Evolutionary conservation across 1,139 yeast species (phyloP).

Genomic region (Kodamaea fungicola): DNA sequence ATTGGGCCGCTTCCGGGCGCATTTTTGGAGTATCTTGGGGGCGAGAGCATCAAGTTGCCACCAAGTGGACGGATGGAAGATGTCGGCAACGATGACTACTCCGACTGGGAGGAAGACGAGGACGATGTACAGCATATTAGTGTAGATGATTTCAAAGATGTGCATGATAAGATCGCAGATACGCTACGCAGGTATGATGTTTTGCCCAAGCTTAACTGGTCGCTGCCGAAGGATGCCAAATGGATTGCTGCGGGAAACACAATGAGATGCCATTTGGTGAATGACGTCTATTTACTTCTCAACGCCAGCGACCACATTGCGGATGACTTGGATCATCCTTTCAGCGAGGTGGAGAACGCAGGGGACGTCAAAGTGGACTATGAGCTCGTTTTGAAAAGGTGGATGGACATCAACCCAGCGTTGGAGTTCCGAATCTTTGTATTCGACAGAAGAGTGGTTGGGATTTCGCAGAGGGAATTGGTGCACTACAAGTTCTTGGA

Average conservation of each 20-base stretch:
- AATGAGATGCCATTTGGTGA: conserved; percentile 62
- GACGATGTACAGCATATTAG: conserved; percentile 40
- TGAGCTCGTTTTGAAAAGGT: conserved; percentile 74
- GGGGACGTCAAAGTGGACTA: conserved; percentile 21
- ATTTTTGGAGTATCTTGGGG: conserved; percentile 66
- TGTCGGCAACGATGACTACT: conserved; percentile 60
- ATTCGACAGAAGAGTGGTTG: conserved; percentile 57
- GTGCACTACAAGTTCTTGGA: conserved; percentile 73
- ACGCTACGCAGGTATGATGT: conserved; percentile 49
- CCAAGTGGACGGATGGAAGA: conserved; percentile 31
- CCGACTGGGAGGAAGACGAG: conserved; percentile 64
- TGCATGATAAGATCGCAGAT: conserved; percentile 51
- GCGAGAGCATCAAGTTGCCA: conserved; percentile 77
- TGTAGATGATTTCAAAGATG: conserved; percentile 47
- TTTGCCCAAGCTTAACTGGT: conserved; percentile 92
- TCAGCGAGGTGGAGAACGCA: conserved; percentile 38
- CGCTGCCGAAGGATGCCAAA: conserved; percentile 89
- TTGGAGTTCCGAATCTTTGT: conserved; percentile 87
- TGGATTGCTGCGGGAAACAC: conserved; percentile 86
- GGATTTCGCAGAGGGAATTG: conserved; percentile 80
- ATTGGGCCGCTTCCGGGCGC: conserved; percentile 62
- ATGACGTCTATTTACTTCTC: conserved; percentile 74
- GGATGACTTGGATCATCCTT: conserved; percentile 78
- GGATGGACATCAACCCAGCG: conserved; percentile 84
- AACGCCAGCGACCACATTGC: conserved; percentile 85